A percentile compares a stretch with the other conserved stretches of the same genome.
These are phyloP conservation scores for Rhazya stricta DNA, from an alignment of 257 asterid genomes.

Conservation along the genomic window DNA sequence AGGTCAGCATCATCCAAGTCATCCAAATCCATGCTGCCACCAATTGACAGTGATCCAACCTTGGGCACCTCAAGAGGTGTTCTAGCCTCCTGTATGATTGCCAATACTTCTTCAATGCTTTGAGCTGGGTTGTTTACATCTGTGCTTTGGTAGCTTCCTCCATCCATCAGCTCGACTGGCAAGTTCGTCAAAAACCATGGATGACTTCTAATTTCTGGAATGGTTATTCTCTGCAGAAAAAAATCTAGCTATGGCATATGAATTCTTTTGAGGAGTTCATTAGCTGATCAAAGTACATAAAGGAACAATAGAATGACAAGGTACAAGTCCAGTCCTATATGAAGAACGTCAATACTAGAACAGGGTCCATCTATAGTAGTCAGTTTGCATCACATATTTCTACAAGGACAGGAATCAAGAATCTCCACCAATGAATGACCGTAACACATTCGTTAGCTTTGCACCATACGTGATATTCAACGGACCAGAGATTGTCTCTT, in stretches of 20 bases:
- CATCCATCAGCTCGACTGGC: slow-evolving; percentile 37
- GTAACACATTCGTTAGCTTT: background rate
- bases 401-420: background rate
- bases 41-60: slow-evolving; percentile 11
- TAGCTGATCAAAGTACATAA: background rate
- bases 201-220: slow-evolving; percentile 34
- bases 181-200: slow-evolving; percentile 40
- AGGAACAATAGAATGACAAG: background rate
- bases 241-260: no score
- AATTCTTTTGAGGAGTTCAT: background rate
- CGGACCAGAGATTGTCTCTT: background rate
- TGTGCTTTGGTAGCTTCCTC: slow-evolving; percentile 29
- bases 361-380: background rate
- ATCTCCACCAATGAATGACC: background rate
- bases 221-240: slow-evolving; percentile 36
- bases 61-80: slow-evolving; percentile 7
- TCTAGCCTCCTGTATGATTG: slow-evolving; percentile 34
- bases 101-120: slow-evolving; percentile 34
- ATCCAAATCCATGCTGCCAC: slow-evolving; percentile 38
- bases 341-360: background rate
- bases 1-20: slow-evolving; percentile 33
- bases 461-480: background rate
- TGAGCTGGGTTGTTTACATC: slow-evolving; percentile 38
- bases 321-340: background rate
- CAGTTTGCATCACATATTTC: no score